These are phyloP conservation scores for Afroboletus lepidellus DNA, from an alignment of 1,284 basidiomycete genomes.

Conservation along the genomic window DNA sequence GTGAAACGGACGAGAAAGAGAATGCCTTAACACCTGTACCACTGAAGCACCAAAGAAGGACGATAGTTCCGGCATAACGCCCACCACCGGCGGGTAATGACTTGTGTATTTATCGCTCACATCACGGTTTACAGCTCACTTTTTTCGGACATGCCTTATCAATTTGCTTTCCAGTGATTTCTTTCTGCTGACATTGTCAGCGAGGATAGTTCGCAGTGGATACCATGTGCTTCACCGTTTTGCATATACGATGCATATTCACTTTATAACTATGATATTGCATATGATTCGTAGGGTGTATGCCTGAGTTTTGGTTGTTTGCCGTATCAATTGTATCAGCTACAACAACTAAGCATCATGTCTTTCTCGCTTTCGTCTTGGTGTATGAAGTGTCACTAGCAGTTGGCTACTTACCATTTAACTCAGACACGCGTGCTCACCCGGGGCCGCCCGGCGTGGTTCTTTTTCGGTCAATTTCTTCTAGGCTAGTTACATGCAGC, in stretches of 20 bases:
- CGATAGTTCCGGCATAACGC: constrained; percentile 17
- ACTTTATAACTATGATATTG: constrained; percentile 19
- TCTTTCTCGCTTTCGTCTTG: neutral
- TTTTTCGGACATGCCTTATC: constrained; percentile 17
- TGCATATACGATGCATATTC: constrained; percentile 12
- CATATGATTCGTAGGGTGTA: constrained; percentile 21
- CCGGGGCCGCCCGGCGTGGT: no score
- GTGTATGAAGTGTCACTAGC: no score
- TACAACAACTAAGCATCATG: constrained; percentile 2
- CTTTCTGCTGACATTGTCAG: constrained; percentile 2
- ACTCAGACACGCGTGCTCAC: no score
- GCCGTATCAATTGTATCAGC: constrained; percentile 17
- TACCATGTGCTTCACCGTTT: constrained; percentile 1
- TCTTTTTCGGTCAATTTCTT: no score
- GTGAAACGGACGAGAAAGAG: constrained; percentile 30
- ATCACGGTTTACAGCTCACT: neutral
- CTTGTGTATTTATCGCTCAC: constrained; percentile 8
- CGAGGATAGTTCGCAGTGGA: constrained; percentile 8
- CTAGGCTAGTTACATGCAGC: no score
- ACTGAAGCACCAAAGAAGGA: constrained; percentile 20
- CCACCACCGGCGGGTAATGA: constrained; percentile 1
- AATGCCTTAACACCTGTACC: constrained; percentile 16
- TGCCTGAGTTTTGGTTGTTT: constrained; percentile 14
- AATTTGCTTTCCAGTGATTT: constrained; percentile 9
- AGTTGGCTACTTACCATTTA: no score